Conservation (phyloP, 2,329 filamentous ascomycete species). For the Cryphonectria nitschkei region DNA sequence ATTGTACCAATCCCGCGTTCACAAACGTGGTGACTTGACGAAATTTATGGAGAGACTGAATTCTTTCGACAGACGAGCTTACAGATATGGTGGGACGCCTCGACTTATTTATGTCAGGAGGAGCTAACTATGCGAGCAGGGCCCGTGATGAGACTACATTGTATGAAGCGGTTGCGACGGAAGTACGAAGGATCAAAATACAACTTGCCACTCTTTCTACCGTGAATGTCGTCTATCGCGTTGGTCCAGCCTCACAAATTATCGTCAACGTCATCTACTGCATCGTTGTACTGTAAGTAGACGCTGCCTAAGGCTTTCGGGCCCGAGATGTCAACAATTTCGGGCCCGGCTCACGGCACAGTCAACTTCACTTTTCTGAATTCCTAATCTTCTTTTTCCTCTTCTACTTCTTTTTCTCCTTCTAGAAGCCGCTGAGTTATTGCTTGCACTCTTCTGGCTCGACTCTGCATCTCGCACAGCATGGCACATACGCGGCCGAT, state of each 20-base stretch:
- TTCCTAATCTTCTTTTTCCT: background rate
- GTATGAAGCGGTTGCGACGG: background rate
- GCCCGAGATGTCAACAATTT: background rate
- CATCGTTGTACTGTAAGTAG: background rate
- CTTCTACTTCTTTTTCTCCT: no score
- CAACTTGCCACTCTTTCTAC: background rate
- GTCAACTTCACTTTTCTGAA: background rate
- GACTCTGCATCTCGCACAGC: constrained; percentile 33
- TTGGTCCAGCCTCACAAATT: background rate
- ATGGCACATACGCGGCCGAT: background rate
- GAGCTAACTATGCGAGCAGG: background rate
- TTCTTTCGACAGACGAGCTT: background rate
- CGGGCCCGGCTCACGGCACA: constrained; percentile 17
- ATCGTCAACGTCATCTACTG: background rate
- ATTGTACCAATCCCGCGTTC: background rate
- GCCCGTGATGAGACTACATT: background rate
- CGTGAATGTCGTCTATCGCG: background rate
- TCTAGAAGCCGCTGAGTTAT: background rate
- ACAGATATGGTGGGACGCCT: background rate
- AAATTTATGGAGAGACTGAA: background rate
- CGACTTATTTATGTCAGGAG: background rate
- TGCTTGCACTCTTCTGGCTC: background rate
- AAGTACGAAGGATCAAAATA: background rate
- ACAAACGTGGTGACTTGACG: background rate
- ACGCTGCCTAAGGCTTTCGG: background rate